phyloP scores from a whole-genome alignment of 2,329 filamentous ascomycete species.

The Xenosphaeropsis pyriputrescens region DNA sequence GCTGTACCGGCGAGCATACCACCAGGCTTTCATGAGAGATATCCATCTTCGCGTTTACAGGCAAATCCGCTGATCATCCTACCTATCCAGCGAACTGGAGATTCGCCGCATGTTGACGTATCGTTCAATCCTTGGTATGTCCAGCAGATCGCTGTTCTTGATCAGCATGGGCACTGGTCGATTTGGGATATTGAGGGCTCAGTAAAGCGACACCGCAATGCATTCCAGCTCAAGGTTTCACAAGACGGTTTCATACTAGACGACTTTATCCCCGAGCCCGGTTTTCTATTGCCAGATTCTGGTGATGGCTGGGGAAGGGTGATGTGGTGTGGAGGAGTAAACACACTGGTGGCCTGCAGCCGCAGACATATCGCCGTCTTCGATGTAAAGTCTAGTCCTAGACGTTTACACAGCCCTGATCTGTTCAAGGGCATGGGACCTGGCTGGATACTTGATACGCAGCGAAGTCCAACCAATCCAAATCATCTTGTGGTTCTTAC shows the following conservation, averaged over 20 bases:
- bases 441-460: constrained; percentile 43
- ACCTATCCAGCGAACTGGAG: constrained; percentile 34
- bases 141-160: constrained; percentile 50
- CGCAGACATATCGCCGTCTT: constrained; percentile 18
- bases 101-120: constrained; percentile 42
- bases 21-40: constrained; percentile 2
- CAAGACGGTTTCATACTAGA: constrained; percentile 13
- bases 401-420: constrained; percentile 7
- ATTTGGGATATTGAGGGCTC: constrained; percentile 37
- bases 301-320: constrained; percentile 31
- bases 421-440: constrained; percentile 6
- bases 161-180: constrained; percentile 50
- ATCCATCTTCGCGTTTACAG: constrained; percentile 33
- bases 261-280: constrained; percentile 3
- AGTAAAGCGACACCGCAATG: constrained; percentile 3
- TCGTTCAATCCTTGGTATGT: constrained; percentile 47
- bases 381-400: constrained; percentile 10
- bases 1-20: constrained; percentile 5
- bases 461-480: constrained; percentile 27
- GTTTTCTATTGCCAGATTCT: constrained; percentile 2
- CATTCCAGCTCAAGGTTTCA: constrained; percentile 5
- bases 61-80: constrained; percentile 39
- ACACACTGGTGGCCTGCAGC: constrained; percentile 28
- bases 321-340: constrained; percentile 29
- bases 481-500: constrained; percentile 43